Conservation (phyloP, 306 rosid species). For the Pueraria montana region DNA sequence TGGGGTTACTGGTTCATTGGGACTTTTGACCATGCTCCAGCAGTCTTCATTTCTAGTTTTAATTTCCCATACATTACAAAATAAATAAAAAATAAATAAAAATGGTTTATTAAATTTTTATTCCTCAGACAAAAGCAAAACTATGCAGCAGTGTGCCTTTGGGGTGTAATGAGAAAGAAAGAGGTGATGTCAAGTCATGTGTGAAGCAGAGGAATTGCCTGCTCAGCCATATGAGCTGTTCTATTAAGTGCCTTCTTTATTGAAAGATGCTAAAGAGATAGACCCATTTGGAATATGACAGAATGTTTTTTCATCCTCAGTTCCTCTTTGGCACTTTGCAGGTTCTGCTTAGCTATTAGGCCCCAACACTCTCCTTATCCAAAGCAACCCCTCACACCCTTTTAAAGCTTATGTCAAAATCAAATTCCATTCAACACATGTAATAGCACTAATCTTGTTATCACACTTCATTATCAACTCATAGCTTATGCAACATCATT, state of each 20-base stretch:
- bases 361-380: slow-evolving; percentile 46
- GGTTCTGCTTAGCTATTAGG: slow-evolving; percentile 48
- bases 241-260: slow-evolving; percentile 63
- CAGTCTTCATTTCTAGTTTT: slow-evolving; percentile 29
- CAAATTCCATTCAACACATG: slow-evolving; percentile 41
- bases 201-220: slow-evolving; percentile 55
- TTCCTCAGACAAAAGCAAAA: slow-evolving; percentile 54
- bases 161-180: slow-evolving; percentile 51
- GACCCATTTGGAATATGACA: slow-evolving; percentile 66
- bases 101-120: slow-evolving; percentile 24
- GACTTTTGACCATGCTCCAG: slow-evolving; percentile 74
- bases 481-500: slow-evolving; percentile 21
- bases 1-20: slow-evolving; percentile 57
- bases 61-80: slow-evolving; percentile 31
- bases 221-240: slow-evolving; percentile 54
- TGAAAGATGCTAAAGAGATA: slow-evolving; percentile 69
- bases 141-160: slow-evolving; percentile 47
- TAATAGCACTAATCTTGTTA: not conserved
- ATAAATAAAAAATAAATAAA: not conserved
- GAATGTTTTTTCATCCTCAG: slow-evolving; percentile 47
- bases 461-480: slow-evolving; percentile 33
- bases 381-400: slow-evolving; percentile 30
- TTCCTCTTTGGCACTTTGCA: slow-evolving; percentile 57
- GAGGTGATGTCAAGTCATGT: slow-evolving; percentile 75
- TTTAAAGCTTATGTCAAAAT: slow-evolving; percentile 47